Evolutionary conservation across 352 stramenopile genomes (phyloP), one percentile per base, ranked within the genome.

Genomic region (Phytophthora aleatoria): DNA sequence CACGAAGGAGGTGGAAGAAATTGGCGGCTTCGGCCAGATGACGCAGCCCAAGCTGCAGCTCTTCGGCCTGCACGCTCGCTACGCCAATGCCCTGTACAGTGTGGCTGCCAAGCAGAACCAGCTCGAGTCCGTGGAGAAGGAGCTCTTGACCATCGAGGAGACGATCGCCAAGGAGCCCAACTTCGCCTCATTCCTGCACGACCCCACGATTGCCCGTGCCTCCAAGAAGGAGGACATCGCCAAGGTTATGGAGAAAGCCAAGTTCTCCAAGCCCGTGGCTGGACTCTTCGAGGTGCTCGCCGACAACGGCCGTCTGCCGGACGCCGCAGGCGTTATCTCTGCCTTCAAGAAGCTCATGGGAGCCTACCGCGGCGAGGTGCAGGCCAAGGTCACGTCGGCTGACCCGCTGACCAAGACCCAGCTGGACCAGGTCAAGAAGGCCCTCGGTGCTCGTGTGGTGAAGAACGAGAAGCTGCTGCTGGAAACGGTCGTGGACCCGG

Each of bases 71-170:
- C 90, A 96, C 71, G 96, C 96, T 48, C 89, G 96, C 44, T 99
- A 99, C 82, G 97, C 97, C 64, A 99, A 98, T 72, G 97, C 97
- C 38, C 88, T 98, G 20, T 99, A 98, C 90, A 90, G 90, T 69
- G 96, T 98, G 53, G 97, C 96, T 33, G 96, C 92, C 66, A 93
- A 93, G 76, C 77, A 91, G 68, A 90, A 94, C 67, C 61, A 74
- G 66, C 70, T 96, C 10, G 85, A 94, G 13, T 67, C 80, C 0
- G 89, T 96, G 39, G 89, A 96, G 80, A 91, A 92, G 75, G 89
- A 96, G 73, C 75, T 96, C 7, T 94, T 98, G 73, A 76, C 57
- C 26, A 82, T 95, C 57, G 74, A 91, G 61, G 76, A 83, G 44
- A 88, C 81, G 47, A 96, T 98, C 56, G 64, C 77, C 45, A 92